Conservation (phyloP, 2,329 filamentous ascomycete species). For the Alternaria alternata region DNA sequence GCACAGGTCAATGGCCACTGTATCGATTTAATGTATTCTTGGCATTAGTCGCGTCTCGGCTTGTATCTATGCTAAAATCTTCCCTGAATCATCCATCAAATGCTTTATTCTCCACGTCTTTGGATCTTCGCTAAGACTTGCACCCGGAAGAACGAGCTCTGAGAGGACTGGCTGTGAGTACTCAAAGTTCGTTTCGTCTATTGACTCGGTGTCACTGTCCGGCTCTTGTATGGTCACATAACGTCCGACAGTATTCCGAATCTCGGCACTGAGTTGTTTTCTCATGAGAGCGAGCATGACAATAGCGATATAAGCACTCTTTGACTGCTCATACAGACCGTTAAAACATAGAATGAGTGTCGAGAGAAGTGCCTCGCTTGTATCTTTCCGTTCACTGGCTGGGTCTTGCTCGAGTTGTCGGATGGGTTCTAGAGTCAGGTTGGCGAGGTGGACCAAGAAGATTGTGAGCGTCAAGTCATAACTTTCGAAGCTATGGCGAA, state of each 20-base stretch:
- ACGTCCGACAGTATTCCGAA: conserved; percentile 1
- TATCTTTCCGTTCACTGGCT: neutral
- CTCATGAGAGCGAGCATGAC: conserved; percentile 9
- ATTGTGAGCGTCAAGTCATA: conserved; percentile 11
- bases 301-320: conserved; percentile 7
- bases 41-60: neutral
- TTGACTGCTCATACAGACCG: conserved; percentile 19
- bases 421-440: conserved; percentile 11
- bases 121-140: conserved; percentile 5
- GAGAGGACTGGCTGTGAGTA: conserved; percentile 2
- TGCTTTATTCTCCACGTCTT: conserved; percentile 4
- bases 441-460: conserved; percentile 18
- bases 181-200: neutral
- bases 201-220: neutral
- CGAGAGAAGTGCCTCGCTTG: conserved; percentile 17
- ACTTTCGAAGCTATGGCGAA: conserved; percentile 17
- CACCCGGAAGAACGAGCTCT: conserved; percentile 6
- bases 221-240: neutral
- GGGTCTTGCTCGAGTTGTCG: conserved; percentile 5
- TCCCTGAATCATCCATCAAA: neutral
- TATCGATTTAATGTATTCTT: neutral
- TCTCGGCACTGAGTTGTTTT: conserved; percentile 6
- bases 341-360: conserved; percentile 21
- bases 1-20: neutral
- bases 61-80: neutral